These are phyloP conservation scores for Blastobotrys peoriensis DNA, from an alignment of 805 yeast species.

Conservation along the genomic window DNA sequence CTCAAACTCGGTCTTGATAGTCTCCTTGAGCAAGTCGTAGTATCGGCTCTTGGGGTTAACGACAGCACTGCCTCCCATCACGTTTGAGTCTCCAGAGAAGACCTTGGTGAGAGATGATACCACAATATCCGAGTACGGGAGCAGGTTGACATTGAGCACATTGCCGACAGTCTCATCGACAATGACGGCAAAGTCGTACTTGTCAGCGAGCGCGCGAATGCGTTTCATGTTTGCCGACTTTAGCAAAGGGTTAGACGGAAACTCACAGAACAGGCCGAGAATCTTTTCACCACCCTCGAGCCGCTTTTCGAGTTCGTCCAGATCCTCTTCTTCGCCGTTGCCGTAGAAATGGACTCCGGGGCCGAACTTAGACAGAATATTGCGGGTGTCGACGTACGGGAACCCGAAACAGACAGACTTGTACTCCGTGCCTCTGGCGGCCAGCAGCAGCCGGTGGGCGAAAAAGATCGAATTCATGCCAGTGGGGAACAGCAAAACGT, in stretches of 20 bases:
- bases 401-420: slow-evolving; percentile 93
- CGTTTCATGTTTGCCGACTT: slow-evolving; percentile 72
- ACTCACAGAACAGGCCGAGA: slow-evolving; percentile 81
- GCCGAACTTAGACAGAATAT: slow-evolving; percentile 82
- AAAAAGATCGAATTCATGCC: slow-evolving; percentile 92
- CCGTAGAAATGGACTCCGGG: slow-evolving; percentile 86
- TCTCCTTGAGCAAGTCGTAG: slow-evolving; percentile 45
- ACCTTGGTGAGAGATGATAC: slow-evolving; percentile 86
- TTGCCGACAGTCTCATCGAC: slow-evolving; percentile 96
- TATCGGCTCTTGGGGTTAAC: slow-evolving; percentile 59
- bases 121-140: slow-evolving; percentile 79
- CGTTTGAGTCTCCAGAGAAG: slow-evolving; percentile 91
- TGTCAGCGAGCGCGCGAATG: slow-evolving; percentile 58
- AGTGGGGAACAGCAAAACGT: slow-evolving; percentile 77
- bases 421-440: slow-evolving; percentile 17
- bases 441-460: slow-evolving; percentile 49
- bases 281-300: slow-evolving; percentile 61
- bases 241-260: slow-evolving; percentile 91
- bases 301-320: slow-evolving; percentile 56
- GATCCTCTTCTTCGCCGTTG: slow-evolving; percentile 61
- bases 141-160: slow-evolving; percentile 72
- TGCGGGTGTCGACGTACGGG: slow-evolving; percentile 90
- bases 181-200: slow-evolving; percentile 69
- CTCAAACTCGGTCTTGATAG: slow-evolving; percentile 51
- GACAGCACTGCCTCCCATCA: slow-evolving; percentile 87